phyloP scores from a whole-genome alignment of 495 filamentous ascomycete species.

The Talaromyces stipitatus region DNA sequence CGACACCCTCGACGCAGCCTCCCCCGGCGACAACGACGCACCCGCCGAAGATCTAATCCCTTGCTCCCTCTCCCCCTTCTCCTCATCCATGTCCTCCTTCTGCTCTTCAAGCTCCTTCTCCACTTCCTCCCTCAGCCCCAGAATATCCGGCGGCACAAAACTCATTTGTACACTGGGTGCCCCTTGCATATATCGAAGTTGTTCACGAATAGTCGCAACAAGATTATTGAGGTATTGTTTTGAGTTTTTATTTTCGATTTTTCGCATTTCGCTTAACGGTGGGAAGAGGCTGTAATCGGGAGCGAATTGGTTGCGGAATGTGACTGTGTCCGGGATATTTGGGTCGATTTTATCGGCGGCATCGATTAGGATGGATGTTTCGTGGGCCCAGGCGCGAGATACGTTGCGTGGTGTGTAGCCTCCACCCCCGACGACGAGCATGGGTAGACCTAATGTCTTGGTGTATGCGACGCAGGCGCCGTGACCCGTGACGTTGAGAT shows the following conservation, averaged over 20 bases:
- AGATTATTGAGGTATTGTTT: conserved; percentile 67
- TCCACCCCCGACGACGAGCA: conserved; percentile 88
- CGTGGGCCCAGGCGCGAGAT: conserved; percentile 90
- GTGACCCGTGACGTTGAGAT: conserved; percentile 89
- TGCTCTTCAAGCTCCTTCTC: conserved; percentile 73
- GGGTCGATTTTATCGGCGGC: conserved; percentile 63
- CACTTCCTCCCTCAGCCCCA: conserved; percentile 66
- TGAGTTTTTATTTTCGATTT: conserved; percentile 72
- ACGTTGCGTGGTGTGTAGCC: conserved; percentile 98
- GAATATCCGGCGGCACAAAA: conserved; percentile 70
- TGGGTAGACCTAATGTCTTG: conserved; percentile 66
- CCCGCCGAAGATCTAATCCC: conserved; percentile 22
- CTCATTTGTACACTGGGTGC: conserved; percentile 84
- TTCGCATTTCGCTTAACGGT: conserved; percentile 58
- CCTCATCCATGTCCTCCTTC: conserved; percentile 50
- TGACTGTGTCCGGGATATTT: conserved; percentile 61
- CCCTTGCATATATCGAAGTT: conserved; percentile 74
- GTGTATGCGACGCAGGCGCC: conserved; percentile 84
- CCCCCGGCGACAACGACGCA: conserved; percentile 5
- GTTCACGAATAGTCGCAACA: conserved; percentile 67
- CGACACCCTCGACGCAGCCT: conserved; percentile 13
- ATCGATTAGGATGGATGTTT: conserved; percentile 83
- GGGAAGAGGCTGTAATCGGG: conserved; percentile 73
- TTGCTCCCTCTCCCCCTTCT: conserved; percentile 32
- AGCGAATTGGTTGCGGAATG: conserved; percentile 76